phyloP scores from a whole-genome alignment of 208 protist genomes.

The Leishmania aethiopica region DNA sequence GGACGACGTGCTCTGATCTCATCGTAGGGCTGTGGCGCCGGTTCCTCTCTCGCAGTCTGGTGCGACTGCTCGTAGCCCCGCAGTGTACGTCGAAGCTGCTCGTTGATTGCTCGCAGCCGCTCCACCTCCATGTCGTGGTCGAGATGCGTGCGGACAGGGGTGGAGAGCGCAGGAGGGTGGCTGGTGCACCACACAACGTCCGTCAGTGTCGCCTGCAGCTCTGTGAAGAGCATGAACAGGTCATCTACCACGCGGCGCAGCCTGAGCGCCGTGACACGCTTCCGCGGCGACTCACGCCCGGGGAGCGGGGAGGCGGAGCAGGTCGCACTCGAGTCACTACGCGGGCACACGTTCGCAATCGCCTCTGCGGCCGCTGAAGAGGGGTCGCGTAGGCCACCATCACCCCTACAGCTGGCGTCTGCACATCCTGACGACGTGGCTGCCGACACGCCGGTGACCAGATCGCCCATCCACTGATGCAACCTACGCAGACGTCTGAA shows the following conservation, averaged over 20 bases:
- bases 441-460: not conserved
- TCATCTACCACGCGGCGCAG: conserved; percentile 24
- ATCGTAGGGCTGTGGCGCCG: not conserved
- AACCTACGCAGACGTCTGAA: conserved; percentile 15
- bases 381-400: not conserved
- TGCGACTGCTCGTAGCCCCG: conserved; percentile 21
- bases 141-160: conserved; percentile 7
- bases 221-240: conserved; percentile 20
- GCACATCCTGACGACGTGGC: not conserved
- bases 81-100: conserved; percentile 28
- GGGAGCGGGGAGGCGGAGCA: not conserved
- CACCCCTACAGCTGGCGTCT: not conserved
- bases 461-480: conserved; percentile 17
- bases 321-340: not conserved
- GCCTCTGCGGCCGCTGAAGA: not conserved
- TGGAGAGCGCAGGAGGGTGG: conserved; percentile 24
- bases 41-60: not conserved
- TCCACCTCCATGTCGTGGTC: conserved; percentile 20
- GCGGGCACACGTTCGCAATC: not conserved
- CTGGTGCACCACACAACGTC: conserved; percentile 11
- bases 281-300: not conserved
- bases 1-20: too few relatives aligned
- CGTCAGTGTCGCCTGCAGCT: conserved; percentile 28
- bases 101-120: conserved; percentile 23
- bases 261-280: not conserved